phyloP scores from a whole-genome alignment of 352 stramenopile genomes.

The Lagenidium sp. region DNA sequence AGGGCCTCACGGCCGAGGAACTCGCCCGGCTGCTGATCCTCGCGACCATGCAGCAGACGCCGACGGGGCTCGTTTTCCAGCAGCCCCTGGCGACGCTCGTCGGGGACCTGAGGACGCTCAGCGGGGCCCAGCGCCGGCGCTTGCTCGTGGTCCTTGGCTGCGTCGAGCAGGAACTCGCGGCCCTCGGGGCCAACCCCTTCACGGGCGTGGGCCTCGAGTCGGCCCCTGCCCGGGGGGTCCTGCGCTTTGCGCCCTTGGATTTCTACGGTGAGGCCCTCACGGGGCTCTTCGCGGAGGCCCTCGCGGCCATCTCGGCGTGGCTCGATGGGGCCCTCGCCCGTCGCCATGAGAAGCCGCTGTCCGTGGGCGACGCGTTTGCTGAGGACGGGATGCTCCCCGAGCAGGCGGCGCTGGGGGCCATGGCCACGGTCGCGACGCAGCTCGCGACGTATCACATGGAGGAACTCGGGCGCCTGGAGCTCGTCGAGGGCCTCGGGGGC shows the following conservation, averaged over 20 bases:
- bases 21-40: too few species aligned
- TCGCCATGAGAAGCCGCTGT: not conserved
- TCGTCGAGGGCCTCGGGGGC: conserved; percentile 6
- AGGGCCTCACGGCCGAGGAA: too few species aligned
- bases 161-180: conserved; percentile 7
- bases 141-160: conserved; percentile 8
- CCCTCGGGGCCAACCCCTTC: conserved; percentile 7
- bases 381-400: conserved; percentile 10
- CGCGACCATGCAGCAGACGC: too few species aligned
- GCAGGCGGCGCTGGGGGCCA: conserved; percentile 6
- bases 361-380: not conserved
- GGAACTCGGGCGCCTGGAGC: conserved; percentile 5
- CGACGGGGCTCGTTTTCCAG: not conserved
- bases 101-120: not conserved
- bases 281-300: conserved; percentile 1
- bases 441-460: conserved; percentile 13
- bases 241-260: conserved; percentile 4
- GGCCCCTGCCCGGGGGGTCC: not conserved
- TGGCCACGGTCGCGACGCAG: conserved; percentile 5
- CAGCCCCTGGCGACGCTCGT: not conserved
- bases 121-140: not conserved
- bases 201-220: conserved; percentile 6
- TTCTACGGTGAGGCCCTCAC: conserved; percentile 10
- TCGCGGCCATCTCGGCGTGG: conserved; percentile 5
- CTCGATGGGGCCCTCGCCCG: conserved; percentile 5